Base-by-base conservation (phyloP, 2,329 filamentous ascomycete species). In the Thelonectria blattea region DNA sequence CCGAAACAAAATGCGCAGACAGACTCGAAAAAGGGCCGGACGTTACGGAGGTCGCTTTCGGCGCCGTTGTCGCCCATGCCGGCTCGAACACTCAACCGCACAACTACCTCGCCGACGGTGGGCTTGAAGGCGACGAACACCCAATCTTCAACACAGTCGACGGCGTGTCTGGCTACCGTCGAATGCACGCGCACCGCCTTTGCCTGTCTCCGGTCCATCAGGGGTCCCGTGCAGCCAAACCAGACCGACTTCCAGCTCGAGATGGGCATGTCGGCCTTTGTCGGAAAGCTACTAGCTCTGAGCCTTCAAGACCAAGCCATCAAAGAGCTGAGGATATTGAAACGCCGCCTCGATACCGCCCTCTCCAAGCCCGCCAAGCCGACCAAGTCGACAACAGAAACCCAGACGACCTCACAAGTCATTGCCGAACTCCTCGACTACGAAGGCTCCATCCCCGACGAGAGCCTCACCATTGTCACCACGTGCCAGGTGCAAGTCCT, bases 111-210 rank as follows among this genome's bases (percentile, higher is more conserved):
- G 9, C 84, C 83, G 12, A 73, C 64, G 15, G 76, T 77, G 10
- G 66, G 69, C 8, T 58, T 75, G 1, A 80, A 78, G 58, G 65
- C 72, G 9, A 45, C 70, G 12, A 75, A 75, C 45, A 61, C 71
- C 15, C 65, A 70, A 15, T 53, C 67, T 39, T 62, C 65, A 52
- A 61, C 71, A 3, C 72, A 74, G 15, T 79, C 78, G 15, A 78
- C 77, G 2, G 79, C 79, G 47, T 84, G 83, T 52, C 71, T 88
- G 14, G 81, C 87, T 2, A 83, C 81, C 0, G 87, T 88, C 12
- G 90, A 93, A 75, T 93, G 91, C 68, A 85, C 88, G 7, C 83
- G 89, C 10, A 74, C 85, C 27, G 89, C 88, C 2, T 91, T 93
- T 69, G 77, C 83, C 7, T 87, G 85, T 51, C 78, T 93, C 41